Evolutionary conservation across 106 monocot species (phyloP).

Genomic region (Dioscorea dumetorum): DNA sequence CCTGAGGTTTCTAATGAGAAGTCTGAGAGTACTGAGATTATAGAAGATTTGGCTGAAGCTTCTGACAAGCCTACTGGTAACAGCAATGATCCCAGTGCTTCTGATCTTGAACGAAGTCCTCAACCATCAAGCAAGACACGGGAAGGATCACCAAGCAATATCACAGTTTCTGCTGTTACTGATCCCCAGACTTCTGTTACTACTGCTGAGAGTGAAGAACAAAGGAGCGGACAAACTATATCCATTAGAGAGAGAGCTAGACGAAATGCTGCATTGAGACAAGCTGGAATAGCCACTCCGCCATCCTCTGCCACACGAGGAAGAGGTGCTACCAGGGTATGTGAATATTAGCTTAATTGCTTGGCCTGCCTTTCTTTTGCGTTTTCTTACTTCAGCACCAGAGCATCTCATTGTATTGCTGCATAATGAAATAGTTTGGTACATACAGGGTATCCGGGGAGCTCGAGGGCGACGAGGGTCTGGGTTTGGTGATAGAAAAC

Average conservation of each 20-base stretch:
- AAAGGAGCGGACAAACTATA: conserved; percentile 35
- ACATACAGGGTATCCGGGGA: background rate
- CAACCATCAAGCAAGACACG: background rate
- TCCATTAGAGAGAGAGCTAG: conserved; percentile 27
- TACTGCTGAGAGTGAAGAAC: conserved; percentile 15
- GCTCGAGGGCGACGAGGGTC: background rate
- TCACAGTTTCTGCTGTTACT: conserved; percentile 19
- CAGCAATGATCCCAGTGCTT: conserved; percentile 17
- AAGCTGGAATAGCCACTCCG: conserved; percentile 18
- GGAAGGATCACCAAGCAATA: conserved; percentile 16
- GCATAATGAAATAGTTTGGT: background rate
- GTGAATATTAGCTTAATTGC: background rate
- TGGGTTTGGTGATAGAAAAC: background rate
- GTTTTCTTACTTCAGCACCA: background rate
- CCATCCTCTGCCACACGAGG: conserved; percentile 19
- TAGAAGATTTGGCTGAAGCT: conserved; percentile 29
- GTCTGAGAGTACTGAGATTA: conserved; percentile 10
- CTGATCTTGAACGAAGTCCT: conserved; percentile 26
- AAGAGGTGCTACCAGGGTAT: conserved; percentile 32
- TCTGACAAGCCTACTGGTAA: conserved; percentile 13
- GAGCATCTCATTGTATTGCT: background rate
- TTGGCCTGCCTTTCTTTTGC: background rate
- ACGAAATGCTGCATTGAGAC: conserved; percentile 31
- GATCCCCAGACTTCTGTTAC: conserved; percentile 5
- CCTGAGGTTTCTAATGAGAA: conserved; percentile 24